Conservation (phyloP, 148 eudicot genomes). For the Simmondsia chinensis region DNA sequence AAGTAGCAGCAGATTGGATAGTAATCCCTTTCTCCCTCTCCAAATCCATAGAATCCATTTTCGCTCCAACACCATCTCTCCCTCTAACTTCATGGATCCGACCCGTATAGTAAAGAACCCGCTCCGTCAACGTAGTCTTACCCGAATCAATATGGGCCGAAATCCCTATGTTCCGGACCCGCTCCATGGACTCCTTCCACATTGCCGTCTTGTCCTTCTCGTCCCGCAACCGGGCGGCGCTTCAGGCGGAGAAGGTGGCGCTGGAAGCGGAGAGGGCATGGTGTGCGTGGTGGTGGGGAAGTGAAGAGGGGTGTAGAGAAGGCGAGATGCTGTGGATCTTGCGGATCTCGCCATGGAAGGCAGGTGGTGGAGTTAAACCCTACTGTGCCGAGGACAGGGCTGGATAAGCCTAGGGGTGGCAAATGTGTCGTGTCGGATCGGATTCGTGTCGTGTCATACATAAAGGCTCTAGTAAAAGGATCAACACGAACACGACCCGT, state of each 20-base stretch:
- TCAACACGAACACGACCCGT: too few relatives aligned
- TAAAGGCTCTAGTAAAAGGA: too few relatives aligned
- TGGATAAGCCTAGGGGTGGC: too few relatives aligned
- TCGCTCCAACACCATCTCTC: conserved; percentile 62
- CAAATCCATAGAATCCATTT: conserved; percentile 76
- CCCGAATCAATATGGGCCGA: conserved; percentile 81
- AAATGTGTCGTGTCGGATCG: too few relatives aligned
- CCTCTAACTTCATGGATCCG: conserved; percentile 66
- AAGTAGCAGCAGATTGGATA: conserved; percentile 66
- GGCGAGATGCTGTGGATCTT: conserved; percentile 46
- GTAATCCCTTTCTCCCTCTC: conserved; percentile 74
- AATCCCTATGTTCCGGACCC: conserved; percentile 63
- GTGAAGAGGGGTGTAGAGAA: conserved; percentile 51
- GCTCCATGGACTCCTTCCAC: conserved; percentile 74
- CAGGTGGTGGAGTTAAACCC: too few relatives aligned
- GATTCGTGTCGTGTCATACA: too few relatives aligned
- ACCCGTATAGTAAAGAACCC: conserved; percentile 56
- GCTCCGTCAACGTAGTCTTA: conserved; percentile 65
- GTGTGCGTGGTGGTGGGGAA: conserved; percentile 11
- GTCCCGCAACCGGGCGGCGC: conserved; percentile 41
- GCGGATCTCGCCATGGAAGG: conserved; percentile 49
- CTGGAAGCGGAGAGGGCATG: conserved; percentile 27
- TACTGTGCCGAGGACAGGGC: too few relatives aligned
- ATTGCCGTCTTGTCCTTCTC: conserved; percentile 46
- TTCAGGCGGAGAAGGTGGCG: conserved; percentile 63